A percentile compares a stretch with the other conserved stretches of the same genome.
These are phyloP conservation scores for Phaeomoniella chlamydospora DNA, from an alignment of 2,329 filamentous ascomycete genomes.

Conservation along the genomic window DNA sequence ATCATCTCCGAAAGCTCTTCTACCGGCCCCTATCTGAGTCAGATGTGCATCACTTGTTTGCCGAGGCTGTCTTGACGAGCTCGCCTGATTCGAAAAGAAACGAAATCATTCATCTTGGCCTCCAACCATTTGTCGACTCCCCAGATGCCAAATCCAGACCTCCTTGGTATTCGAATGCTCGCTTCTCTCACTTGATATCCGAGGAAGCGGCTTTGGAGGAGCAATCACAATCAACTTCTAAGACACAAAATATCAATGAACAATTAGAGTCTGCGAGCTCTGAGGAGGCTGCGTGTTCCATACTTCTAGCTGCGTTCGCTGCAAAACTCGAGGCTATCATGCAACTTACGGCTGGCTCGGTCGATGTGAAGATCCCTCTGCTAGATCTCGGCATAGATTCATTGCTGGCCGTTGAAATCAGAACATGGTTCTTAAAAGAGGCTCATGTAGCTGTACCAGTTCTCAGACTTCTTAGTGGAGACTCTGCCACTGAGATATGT, in stretches of 20 bases:
- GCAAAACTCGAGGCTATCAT: not conserved
- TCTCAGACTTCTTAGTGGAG: slow-evolving; percentile 28
- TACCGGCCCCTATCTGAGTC: slow-evolving; percentile 35
- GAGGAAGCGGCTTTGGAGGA: not conserved
- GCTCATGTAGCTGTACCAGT: slow-evolving; percentile 30
- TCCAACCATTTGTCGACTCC: not conserved
- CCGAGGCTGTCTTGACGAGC: slow-evolving; percentile 34
- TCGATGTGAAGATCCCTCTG: slow-evolving; percentile 4
- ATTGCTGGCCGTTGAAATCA: slow-evolving; percentile 23
- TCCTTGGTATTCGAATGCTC: slow-evolving; percentile 29
- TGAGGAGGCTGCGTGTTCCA: not conserved
- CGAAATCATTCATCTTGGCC: not conserved
- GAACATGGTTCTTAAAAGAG: slow-evolving; percentile 35
- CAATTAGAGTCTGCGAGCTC: not conserved
- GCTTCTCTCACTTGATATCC: slow-evolving; percentile 16
- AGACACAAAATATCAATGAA: not conserved
- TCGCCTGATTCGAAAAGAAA: slow-evolving; percentile 12
- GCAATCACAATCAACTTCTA: not conserved
- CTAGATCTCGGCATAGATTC: slow-evolving; percentile 23
- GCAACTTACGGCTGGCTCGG: not conserved
- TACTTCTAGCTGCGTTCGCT: slow-evolving; percentile 6
- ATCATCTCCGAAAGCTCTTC: slow-evolving; percentile 13
- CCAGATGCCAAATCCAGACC: slow-evolving; percentile 11
- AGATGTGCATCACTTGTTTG: slow-evolving; percentile 36
- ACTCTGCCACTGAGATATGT: slow-evolving; percentile 12